Conservation (phyloP, 257 asterid species). For the Craterostigma plantagineum region DNA sequence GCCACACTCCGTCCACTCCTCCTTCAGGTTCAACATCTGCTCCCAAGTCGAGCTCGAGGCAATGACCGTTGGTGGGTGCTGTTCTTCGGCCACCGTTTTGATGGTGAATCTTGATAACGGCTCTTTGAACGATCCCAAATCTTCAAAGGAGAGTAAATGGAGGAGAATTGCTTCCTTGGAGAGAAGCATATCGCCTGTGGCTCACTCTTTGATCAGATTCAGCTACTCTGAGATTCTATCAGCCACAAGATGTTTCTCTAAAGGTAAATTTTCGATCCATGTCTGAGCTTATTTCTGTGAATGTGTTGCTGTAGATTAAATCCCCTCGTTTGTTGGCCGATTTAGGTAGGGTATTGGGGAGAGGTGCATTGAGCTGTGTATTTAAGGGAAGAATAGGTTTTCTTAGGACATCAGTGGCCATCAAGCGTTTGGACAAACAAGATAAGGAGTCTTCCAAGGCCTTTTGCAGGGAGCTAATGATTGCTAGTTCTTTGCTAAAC, state of each 20-base stretch:
- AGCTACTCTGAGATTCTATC: conserved; percentile 37
- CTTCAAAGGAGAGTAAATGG: conserved; percentile 31
- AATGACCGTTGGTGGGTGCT: conserved; percentile 18
- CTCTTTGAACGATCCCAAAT: conserved; percentile 22
- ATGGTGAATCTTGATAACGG: conserved; percentile 75
- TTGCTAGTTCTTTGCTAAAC: conserved; percentile 49
- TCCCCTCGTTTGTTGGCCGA: neutral
- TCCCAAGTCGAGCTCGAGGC: conserved; percentile 62
- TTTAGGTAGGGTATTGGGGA: conserved; percentile 72
- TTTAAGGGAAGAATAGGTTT: conserved; percentile 54
- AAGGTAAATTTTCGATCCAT: too few species aligned
- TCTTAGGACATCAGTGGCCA: conserved; percentile 37
- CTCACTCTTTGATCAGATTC: conserved; percentile 52
- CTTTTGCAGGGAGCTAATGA: conserved; percentile 66
- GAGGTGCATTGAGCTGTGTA: conserved; percentile 75
- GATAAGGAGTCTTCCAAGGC: conserved; percentile 60
- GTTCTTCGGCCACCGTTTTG: conserved; percentile 44
- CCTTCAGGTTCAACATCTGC: conserved; percentile 62
- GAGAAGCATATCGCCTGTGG: conserved; percentile 54
- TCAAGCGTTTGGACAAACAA: conserved; percentile 48
- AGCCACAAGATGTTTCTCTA: conserved; percentile 41
- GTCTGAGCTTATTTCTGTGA: too few species aligned
- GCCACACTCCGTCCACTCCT: conserved; percentile 56
- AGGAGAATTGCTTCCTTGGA: conserved; percentile 47
- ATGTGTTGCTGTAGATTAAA: too few species aligned